Conservation (phyloP, 2,329 filamentous ascomycete genomes). For the Curvularia sp. region DNA sequence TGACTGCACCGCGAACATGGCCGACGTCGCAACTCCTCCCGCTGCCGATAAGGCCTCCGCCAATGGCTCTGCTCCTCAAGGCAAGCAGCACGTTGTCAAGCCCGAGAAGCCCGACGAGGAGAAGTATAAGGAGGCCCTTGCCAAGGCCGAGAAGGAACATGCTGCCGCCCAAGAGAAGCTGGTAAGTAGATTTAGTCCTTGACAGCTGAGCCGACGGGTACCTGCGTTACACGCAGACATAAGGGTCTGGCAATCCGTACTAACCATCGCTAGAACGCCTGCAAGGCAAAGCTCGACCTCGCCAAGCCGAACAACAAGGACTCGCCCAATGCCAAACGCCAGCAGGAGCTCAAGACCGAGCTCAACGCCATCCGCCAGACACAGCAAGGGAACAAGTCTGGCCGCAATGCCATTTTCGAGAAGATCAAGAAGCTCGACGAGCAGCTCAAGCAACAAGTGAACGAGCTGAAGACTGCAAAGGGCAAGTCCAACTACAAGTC, state of each 20-base stretch:
- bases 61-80: conserved; percentile 41
- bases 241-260: conserved; percentile 2
- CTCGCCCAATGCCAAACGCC: conserved; percentile 79
- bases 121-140: conserved; percentile 78
- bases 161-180: conserved; percentile 75
- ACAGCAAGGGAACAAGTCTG: conserved; percentile 86
- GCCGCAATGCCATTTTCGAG: conserved; percentile 78
- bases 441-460: conserved; percentile 82
- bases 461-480: conserved; percentile 85
- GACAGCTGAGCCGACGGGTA: conserved; percentile 20
- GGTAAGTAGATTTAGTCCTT: conserved; percentile 54
- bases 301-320: conserved; percentile 83
- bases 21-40: conserved; percentile 50
- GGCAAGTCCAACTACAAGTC: conserved; percentile 85
- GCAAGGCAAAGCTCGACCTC: conserved; percentile 87
- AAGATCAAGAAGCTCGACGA: conserved; percentile 93
- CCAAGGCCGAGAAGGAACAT: conserved; percentile 86
- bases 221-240: conserved; percentile 19
- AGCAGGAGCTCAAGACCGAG: conserved; percentile 83
- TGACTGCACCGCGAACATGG: conserved; percentile 39
- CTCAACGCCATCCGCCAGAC: conserved; percentile 83
- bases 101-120: conserved; percentile 89
- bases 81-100: conserved; percentile 59
- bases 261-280: conserved; percentile 68
- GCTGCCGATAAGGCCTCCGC: conserved; percentile 44